A percentile compares a stretch with the other conserved stretches of the same genome.
These are phyloP conservation scores for Pseudopithomyces chartarum DNA, from an alignment of 2,329 filamentous ascomycete genomes.

Conservation along the genomic window DNA sequence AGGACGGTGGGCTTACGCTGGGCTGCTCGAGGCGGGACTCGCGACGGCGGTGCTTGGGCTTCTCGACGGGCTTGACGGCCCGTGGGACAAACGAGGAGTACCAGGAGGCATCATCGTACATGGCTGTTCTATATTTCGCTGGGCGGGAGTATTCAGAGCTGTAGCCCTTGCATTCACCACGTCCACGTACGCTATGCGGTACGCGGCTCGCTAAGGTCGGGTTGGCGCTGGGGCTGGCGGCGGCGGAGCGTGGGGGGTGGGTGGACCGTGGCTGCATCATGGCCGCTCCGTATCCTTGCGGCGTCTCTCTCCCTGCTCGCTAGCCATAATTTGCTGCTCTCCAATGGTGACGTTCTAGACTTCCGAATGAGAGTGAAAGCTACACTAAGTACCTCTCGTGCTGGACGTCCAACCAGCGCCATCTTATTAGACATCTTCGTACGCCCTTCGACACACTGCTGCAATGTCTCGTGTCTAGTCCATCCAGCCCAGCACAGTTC, in stretches of 20 bases:
- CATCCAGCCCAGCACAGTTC: neutral
- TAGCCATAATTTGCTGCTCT: conserved; percentile 13
- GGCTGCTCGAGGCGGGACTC: conserved; percentile 68
- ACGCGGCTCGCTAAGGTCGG: neutral
- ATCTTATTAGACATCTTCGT: neutral
- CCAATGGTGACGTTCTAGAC: conserved; percentile 1
- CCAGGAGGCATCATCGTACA: conserved; percentile 81
- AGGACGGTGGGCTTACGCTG: conserved; percentile 50
- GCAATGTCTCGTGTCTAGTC: conserved; percentile 22
- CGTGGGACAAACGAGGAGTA: conserved; percentile 74
- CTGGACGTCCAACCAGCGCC: neutral
- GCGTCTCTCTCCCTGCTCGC: conserved; percentile 8
- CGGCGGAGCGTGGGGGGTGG: conserved; percentile 14
- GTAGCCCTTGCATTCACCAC: conserved; percentile 7
- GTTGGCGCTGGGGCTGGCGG: neutral
- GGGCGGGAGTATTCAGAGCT: neutral
- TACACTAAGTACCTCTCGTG: neutral
- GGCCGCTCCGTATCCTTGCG: neutral
- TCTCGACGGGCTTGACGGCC: conserved; percentile 56
- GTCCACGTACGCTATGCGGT: neutral
- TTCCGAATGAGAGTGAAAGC: neutral
- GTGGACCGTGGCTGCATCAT: no score
- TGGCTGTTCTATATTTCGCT: conserved; percentile 42
- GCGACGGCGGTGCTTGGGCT: conserved; percentile 64
- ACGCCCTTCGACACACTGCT: conserved; percentile 2